phyloP scores from a whole-genome alignment of 164 flowering plant genomes.

The Dillenia turbinata region DNA sequence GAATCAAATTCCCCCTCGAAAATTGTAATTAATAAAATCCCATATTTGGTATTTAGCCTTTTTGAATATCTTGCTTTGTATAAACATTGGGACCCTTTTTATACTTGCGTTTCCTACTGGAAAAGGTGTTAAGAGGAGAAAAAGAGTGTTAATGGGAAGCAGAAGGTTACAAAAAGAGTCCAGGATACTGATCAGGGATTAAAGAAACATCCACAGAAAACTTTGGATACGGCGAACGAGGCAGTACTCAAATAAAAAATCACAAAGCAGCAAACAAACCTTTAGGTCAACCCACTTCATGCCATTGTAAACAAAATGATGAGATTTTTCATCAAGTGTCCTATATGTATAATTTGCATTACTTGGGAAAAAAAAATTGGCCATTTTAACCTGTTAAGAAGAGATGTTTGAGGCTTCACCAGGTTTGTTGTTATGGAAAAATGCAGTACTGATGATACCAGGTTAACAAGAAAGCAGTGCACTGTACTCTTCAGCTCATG shows the following conservation, averaged over 20 bases:
- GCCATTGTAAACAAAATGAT: neutral
- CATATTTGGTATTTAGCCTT: neutral
- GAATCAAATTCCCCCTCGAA: constrained; percentile 41
- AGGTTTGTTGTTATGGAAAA: too few species aligned
- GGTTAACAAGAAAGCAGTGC: too few species aligned
- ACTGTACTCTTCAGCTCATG: too few species aligned
- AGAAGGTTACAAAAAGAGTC: constrained; percentile 38
- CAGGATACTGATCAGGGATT: constrained; percentile 31
- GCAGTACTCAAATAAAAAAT: constrained; percentile 32
- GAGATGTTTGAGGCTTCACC: too few species aligned
- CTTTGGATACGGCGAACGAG: constrained; percentile 53
- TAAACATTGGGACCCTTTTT: neutral
- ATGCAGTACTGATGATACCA: too few species aligned
- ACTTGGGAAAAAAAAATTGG: too few species aligned
- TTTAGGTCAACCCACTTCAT: constrained; percentile 22
- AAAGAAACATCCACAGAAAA: constrained; percentile 43
- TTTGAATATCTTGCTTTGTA: neutral
- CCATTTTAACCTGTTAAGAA: too few species aligned
- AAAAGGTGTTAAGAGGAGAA: constrained; percentile 54
- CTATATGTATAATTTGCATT: too few species aligned
- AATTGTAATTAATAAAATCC: constrained; percentile 41
- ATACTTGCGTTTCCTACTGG: constrained; percentile 29
- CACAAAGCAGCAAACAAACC: constrained; percentile 45
- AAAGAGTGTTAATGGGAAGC: constrained; percentile 51
- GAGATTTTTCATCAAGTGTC: neutral